Evolutionary conservation across 176 grass and related monocot genomes (phyloP), one percentile per base, ranked within the genome.

Genomic region (Urochloa ruziziensis): DNA sequence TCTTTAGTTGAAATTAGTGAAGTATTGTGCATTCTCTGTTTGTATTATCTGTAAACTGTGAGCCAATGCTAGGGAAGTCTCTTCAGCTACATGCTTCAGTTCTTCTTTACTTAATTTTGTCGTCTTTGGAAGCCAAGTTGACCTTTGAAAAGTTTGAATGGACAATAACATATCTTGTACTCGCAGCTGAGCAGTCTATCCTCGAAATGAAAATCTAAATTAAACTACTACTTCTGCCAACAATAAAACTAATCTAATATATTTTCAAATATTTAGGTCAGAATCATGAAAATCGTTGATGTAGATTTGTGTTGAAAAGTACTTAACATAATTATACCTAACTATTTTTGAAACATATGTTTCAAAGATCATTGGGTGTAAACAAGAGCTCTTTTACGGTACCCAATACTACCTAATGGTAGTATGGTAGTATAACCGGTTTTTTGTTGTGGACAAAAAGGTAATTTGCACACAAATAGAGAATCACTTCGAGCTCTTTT

Each of bases 1-100:
- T n/a, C 34, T 77, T 18, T 60, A 43, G 34, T 77, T 75, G 59
- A 75, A 70, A 75, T 81, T 39, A 24, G n/a, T 16, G 40, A 18
- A 46, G 67, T 73, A 54, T 47, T 28, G 1, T 73, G 39, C 12
- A 23, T 65, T 1, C n/a, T 65, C 15, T 49, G 19, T 76, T 57
- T 13, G 7, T 12, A 35, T 67, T 67, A 67, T 25, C 72, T 46
- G 60, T 56, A 84, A 66, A 67, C 61, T 24, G 48, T 56, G 47
- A 76, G 44, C 34, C 25, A 34, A 56, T 77, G 61, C 61, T 67
- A 24, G 43, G 23, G 1, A 67, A 43, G n/a, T 23, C 2, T 46
- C n/a, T n/a, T 46, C 34, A 17, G 24, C 49, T 54, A 40, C 7
- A 54, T 66, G 27, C 34, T 43, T 75, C 25, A 40, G 43, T 34